Evolutionary conservation across 495 filamentous ascomycete species (phyloP).

Genomic region (Pyronema omphalodes): DNA sequence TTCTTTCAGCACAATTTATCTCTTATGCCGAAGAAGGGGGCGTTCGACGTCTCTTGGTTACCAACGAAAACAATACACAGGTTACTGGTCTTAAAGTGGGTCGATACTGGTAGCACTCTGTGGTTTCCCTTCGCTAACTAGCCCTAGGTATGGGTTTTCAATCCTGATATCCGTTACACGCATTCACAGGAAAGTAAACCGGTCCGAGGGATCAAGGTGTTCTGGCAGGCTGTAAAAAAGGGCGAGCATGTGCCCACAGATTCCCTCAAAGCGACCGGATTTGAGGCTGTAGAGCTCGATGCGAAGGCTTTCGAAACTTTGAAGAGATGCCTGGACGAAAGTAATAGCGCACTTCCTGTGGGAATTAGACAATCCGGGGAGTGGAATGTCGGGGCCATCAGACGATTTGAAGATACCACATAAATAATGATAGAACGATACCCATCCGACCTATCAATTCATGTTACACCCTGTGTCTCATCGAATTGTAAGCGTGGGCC

Average conservation of each 20-base stretch:
- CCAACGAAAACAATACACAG: neutral
- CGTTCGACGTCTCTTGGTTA: constrained; percentile 8
- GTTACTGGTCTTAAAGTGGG: neutral
- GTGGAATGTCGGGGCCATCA: constrained; percentile 15
- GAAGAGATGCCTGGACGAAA: constrained; percentile 4
- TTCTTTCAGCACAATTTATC: constrained; percentile 7
- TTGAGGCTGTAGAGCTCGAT: constrained; percentile 14
- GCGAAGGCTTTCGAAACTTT: constrained; percentile 8
- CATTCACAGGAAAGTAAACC: neutral
- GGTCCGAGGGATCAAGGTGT: constrained; percentile 19
- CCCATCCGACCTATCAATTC: too few species aligned
- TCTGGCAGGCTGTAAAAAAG: constrained; percentile 8
- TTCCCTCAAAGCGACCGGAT: constrained; percentile 9
- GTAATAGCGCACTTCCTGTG: constrained; percentile 4
- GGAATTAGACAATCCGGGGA: constrained; percentile 7
- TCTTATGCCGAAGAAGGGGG: constrained; percentile 10
- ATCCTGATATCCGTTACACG: constrained; percentile 44
- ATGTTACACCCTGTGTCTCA: too few species aligned
- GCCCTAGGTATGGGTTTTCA: constrained; percentile 48
- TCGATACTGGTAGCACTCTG: neutral
- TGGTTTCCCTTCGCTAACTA: constrained; percentile 7
- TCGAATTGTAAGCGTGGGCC: too few species aligned
- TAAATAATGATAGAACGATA: neutral
- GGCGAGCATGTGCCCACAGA: constrained; percentile 1
- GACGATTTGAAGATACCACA: constrained; percentile 14